Base-by-base conservation (phyloP, 495 filamentous ascomycete species). In the Neurospora discreta region DNA sequence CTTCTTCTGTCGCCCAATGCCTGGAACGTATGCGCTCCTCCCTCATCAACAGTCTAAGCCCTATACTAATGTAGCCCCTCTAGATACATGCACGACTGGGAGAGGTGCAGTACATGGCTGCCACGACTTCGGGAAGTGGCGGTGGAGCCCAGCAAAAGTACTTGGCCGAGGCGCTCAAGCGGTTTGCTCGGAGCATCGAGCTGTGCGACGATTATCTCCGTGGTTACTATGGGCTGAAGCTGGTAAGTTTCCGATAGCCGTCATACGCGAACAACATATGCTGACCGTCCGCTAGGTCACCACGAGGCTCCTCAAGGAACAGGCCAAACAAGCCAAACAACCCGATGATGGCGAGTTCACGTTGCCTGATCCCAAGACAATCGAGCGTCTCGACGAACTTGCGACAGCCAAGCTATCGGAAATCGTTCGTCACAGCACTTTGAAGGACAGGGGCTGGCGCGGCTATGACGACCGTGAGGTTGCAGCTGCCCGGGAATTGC, bases 131-230 rank as follows among this genome's bases (percentile, higher is more conserved):
- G 36, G 81, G 85, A 77, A 82, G 73, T 73, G 75, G 75, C 3
- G 77, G 81, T 16, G 82, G 79, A 3, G 75, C 80, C 10, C 77
- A 84, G 33, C 73, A 81, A 46, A 87, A 87, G 73, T 82, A 85
- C 68, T 82, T 94, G 73, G 79, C 84, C 30, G 92, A 92, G 76
- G 90, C 94, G 8, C 81, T 97, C 69, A 90, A 92, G 72, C 87
- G 93, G 73, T 98, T 95, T 77, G 91, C 92, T 73, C 86, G 95
- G 73, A 95, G 93, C 76, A 88, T 98, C 72, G 95, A 99, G 82
- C 87, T 99, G 39, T 98, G 94, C 78, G 91, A 96, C 71, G 90
- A 92, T 78, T 98, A 98, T 80, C 79, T 98, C 71, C 89, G 95
- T 71, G 95, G 95, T 2, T 94, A 92, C 77, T 98, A 98, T 80